Conservation (phyloP, 495 filamentous ascomycete genomes). For the Penicillium herquei region DNA sequence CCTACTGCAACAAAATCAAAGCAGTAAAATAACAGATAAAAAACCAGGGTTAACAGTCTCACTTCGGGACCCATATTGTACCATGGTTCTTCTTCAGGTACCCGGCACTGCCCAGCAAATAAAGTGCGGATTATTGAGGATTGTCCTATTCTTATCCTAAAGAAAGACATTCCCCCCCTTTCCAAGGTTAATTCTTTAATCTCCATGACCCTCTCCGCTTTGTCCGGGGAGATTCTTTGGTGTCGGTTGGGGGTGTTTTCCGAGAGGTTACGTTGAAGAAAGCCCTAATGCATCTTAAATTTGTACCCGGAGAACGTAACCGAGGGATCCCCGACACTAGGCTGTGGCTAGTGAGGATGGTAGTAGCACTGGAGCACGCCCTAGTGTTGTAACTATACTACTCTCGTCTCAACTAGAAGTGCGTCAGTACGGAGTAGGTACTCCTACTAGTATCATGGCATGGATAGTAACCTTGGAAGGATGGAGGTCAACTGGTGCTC, state of each 20-base stretch:
- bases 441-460: too few relatives aligned
- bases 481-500: too few relatives aligned
- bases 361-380: too few relatives aligned
- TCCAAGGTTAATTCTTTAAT: neutral
- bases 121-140: conserved; percentile 7
- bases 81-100: conserved; percentile 21
- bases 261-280: neutral
- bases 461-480: too few relatives aligned
- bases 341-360: conserved; percentile 1
- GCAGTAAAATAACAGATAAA: neutral
- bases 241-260: neutral
- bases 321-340: neutral
- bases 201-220: neutral
- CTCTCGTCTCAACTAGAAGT: too few relatives aligned
- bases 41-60: conserved; percentile 11
- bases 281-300: conserved; percentile 1
- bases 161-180: neutral
- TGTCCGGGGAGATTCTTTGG: neutral
- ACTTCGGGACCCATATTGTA: conserved; percentile 15
- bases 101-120: conserved; percentile 7
- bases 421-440: too few relatives aligned
- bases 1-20: too few relatives aligned
- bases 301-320: conserved; percentile 1
- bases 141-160: neutral
- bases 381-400: too few relatives aligned